Evolutionary conservation across 2,329 filamentous ascomycete genomes (phyloP), one percentile per base, ranked within the genome.

Genomic region (Paraconiothyrium sp.): DNA sequence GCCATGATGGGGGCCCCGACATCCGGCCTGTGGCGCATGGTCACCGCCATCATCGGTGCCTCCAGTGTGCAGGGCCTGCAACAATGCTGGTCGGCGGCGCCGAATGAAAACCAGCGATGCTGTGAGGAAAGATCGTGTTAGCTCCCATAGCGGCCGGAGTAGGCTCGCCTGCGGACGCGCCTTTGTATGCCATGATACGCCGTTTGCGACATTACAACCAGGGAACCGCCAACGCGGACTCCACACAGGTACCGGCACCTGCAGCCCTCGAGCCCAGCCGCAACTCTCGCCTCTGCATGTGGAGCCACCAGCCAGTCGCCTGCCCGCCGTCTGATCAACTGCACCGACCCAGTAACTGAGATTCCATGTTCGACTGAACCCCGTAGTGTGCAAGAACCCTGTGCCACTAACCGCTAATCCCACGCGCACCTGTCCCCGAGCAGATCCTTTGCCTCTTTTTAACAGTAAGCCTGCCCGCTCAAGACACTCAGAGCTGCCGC

Each of bases 141-240:
- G 57, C 16, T 30, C 14, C 7, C 34, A 34, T 16, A 46, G 35
- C 43, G 49, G 5, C 49, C 48, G 39, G 6, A 8, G 8, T 11
- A 8, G 41, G 20, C 43, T 24, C 43, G 20, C 11, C 47, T 9
- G 11, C 32, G 34, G 22, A 44, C 8, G 16, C 24, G 48, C 39
- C 39, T 52, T 46, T 50, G 37, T 52, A 37, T 41, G 5, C 30
- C 1, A 16, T 47, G 61, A 57, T 59, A 61, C 50, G 58, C 58
- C 58, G 61, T 64, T 64, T 64, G 49, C 61, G 24, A 58, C 51
- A 20, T n/a, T 22, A n/a, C 52, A 43, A 47, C 47, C 37, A 37
- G 9, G 39, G 8, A 11, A n/a, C 16, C 52, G 27, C 41, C 1
- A 11, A 4, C 16, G 34, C 34, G 8, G 34, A 32, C 27, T 46